Percentiles rank a stretch among this genome's conserved stretches.
phyloP scores from a whole-genome alignment of 2,329 filamentous ascomycete species.

The Emericellopsis atlantica region DNA sequence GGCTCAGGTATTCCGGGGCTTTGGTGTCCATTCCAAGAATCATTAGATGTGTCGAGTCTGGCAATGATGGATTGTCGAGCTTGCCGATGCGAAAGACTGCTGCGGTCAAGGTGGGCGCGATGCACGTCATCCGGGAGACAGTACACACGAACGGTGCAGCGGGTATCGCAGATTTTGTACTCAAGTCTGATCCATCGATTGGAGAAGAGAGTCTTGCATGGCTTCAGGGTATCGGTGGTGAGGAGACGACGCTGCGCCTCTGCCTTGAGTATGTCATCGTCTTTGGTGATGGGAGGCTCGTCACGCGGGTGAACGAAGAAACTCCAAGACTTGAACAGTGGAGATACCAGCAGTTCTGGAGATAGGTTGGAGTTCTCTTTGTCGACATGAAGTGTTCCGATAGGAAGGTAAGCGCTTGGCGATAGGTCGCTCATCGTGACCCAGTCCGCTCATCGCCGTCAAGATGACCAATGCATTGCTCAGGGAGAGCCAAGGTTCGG shows the following conservation, averaged over 20 bases:
- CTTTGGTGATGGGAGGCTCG: neutral
- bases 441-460: no score
- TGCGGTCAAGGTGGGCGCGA: slow-evolving; percentile 36
- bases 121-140: slow-evolving; percentile 54
- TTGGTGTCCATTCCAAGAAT: slow-evolving; percentile 35
- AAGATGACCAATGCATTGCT: no score
- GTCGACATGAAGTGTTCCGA: slow-evolving; percentile 22
- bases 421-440: neutral
- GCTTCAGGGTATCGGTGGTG: slow-evolving; percentile 8
- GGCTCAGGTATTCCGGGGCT: no score
- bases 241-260: slow-evolving; percentile 16
- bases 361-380: slow-evolving; percentile 5
- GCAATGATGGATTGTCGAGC: slow-evolving; percentile 34
- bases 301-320: slow-evolving; percentile 11
- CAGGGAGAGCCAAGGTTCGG: no score
- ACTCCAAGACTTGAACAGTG: slow-evolving; percentile 12
- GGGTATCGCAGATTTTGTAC: slow-evolving; percentile 10
- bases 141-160: slow-evolving; percentile 36
- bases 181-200: slow-evolving; percentile 30
- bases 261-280: slow-evolving; percentile 4
- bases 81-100: slow-evolving; percentile 27
- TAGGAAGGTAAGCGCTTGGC: slow-evolving; percentile 21
- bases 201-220: slow-evolving; percentile 17
- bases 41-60: slow-evolving; percentile 39
- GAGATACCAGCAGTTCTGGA: slow-evolving; percentile 5